These are phyloP conservation scores for Aspergillus ostianus DNA, from an alignment of 495 filamentous ascomycete genomes.

Conservation along the genomic window DNA sequence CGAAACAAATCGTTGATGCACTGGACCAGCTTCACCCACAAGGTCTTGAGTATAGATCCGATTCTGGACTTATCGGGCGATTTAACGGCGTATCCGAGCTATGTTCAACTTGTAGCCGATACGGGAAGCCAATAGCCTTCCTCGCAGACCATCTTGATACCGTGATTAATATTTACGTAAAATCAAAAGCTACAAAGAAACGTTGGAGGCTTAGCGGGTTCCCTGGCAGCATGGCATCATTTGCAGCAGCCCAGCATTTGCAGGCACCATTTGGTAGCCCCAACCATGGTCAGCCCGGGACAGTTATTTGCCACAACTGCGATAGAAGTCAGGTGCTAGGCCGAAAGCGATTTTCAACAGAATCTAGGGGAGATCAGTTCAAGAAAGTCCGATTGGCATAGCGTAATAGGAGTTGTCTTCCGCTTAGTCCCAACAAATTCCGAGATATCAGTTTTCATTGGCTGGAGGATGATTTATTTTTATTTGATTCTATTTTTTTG, in stretches of 20 bases:
- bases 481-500: too few species aligned
- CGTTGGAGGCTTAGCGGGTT: conserved; percentile 23
- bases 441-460: too few species aligned
- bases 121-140: conserved; percentile 14
- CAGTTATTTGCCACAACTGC: conserved; percentile 11
- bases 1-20: conserved; percentile 10
- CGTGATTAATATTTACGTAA: conserved; percentile 18
- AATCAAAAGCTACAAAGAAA: conserved; percentile 8
- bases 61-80: conserved; percentile 13
- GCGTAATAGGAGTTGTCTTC: too few species aligned
- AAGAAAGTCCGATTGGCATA: too few species aligned
- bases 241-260: conserved; percentile 15
- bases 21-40: conserved; percentile 18
- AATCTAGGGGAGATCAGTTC: too few species aligned
- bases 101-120: conserved; percentile 18
- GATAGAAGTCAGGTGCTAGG: neutral
- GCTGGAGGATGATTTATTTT: too few species aligned
- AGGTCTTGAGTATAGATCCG: conserved; percentile 14
- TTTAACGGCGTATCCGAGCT: conserved; percentile 12
- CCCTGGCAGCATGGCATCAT: conserved; percentile 11
- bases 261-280: conserved; percentile 16
- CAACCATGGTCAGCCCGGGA: conserved; percentile 12
- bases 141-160: conserved; percentile 10
- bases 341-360: too few species aligned
- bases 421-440: too few species aligned